Evolutionary conservation across 306 rosid species (phyloP).

Genomic region (Ziziphus jujuba): DNA sequence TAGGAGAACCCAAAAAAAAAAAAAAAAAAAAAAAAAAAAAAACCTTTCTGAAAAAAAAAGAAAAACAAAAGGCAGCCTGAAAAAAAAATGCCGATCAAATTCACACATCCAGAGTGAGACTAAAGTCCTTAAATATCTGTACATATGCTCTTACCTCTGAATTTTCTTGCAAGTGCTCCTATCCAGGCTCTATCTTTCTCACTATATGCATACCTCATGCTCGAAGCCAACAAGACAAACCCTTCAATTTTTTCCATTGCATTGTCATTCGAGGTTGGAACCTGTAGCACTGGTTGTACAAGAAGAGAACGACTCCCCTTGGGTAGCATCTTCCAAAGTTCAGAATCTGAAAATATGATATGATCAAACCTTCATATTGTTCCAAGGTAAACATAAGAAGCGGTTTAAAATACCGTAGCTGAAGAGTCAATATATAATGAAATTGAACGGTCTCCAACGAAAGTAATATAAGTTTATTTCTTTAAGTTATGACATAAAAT

Average conservation of each 20-base stretch:
- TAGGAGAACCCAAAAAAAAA: too few relatives aligned
- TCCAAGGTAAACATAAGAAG: constrained; percentile 16
- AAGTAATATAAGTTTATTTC: background rate
- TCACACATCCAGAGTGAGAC: background rate
- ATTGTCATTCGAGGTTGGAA: constrained; percentile 24
- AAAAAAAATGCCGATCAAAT: background rate
- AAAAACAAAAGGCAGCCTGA: constrained; percentile 6
- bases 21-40: too few relatives aligned
- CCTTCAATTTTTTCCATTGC: constrained; percentile 43
- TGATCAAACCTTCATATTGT: constrained; percentile 27
- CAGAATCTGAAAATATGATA: constrained; percentile 57
- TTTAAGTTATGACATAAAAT: too few relatives aligned
- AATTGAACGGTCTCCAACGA: background rate
- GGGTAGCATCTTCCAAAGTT: constrained; percentile 67
- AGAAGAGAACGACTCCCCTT: constrained; percentile 68
- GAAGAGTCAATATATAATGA: background rate
- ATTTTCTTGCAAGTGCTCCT: constrained; percentile 66
- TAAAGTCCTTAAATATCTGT: constrained; percentile 19
- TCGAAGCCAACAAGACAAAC: constrained; percentile 67
- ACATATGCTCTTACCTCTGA: constrained; percentile 35
- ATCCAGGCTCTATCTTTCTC: constrained; percentile 82
- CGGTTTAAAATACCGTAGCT: background rate
- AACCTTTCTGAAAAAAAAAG: background rate
- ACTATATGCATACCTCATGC: constrained; percentile 70
- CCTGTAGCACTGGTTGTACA: constrained; percentile 63